A percentile compares a stretch with the other conserved stretches of the same genome.
Evolutionary conservation across 192 early-diverging fungal species (phyloP).

Genomic region (Coemansia sp.): DNA sequence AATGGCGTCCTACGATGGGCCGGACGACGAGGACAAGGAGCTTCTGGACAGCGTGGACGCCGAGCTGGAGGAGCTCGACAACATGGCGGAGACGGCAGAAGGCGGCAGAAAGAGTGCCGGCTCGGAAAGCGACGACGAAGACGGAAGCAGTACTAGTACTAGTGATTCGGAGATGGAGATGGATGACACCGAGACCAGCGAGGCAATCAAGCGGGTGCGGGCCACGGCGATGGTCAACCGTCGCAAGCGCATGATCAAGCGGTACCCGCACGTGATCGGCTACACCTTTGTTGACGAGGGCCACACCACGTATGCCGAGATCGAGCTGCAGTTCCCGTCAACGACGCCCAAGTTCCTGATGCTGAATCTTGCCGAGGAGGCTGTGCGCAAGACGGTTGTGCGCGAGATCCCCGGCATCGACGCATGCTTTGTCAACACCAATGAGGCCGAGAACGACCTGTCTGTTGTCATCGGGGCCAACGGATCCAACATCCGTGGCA

Average conservation of each 20-base stretch:
- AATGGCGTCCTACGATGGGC: slow-evolving; percentile 75
- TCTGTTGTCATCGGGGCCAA: slow-evolving; percentile 77
- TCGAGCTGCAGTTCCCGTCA: slow-evolving; percentile 84
- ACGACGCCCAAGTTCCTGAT: slow-evolving; percentile 93
- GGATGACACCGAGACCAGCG: slow-evolving; percentile 49
- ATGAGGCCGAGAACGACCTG: slow-evolving; percentile 78
- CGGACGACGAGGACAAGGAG: slow-evolving; percentile 83
- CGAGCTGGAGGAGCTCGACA: slow-evolving; percentile 49
- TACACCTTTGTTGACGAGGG: slow-evolving; percentile 50
- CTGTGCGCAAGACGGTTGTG: slow-evolving; percentile 71
- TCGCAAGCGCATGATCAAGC: slow-evolving; percentile 54
- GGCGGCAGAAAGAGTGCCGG: neutral
- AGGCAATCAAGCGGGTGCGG: slow-evolving; percentile 35
- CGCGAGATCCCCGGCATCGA: slow-evolving; percentile 85
- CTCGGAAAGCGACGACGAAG: slow-evolving; percentile 13
- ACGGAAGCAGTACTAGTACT: slow-evolving; percentile 19
- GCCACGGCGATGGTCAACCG: slow-evolving; percentile 26
- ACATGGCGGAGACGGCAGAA: slow-evolving; percentile 14
- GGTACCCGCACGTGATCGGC: slow-evolving; percentile 67
- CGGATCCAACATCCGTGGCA: slow-evolving; percentile 87
- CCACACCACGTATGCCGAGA: slow-evolving; percentile 34
- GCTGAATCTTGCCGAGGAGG: slow-evolving; percentile 82
- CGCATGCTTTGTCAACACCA: slow-evolving; percentile 76
- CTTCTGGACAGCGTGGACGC: slow-evolving; percentile 50
- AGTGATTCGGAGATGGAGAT: slow-evolving; percentile 45